A percentile compares a stretch with the other conserved stretches of the same genome.
These are phyloP conservation scores for Metschnikowia corniflorae DNA, from an alignment of 805 yeast species.

Conservation along the genomic window DNA sequence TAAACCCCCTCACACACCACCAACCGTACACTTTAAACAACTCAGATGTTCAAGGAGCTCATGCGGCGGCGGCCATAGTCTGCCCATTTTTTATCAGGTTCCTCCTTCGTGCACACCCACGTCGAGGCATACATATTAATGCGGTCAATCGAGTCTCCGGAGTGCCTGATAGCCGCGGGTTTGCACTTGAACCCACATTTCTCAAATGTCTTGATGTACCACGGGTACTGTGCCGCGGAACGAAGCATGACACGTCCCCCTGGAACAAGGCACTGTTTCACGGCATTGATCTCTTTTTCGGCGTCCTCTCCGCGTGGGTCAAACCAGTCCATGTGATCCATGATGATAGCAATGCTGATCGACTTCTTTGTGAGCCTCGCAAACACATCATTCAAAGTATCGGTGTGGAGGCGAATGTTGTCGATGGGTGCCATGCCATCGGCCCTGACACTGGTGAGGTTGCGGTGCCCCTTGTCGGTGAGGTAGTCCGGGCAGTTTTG, in stretches of 20 bases:
- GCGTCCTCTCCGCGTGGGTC: slow-evolving; percentile 64
- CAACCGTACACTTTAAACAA: too few species aligned
- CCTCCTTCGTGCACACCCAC: slow-evolving; percentile 69
- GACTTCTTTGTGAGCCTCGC: slow-evolving; percentile 59
- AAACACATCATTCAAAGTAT: slow-evolving; percentile 71
- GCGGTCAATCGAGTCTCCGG: slow-evolving; percentile 69
- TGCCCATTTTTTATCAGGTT: not conserved
- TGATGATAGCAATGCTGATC: slow-evolving; percentile 71
- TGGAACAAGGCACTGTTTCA: slow-evolving; percentile 56
- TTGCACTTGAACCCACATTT: slow-evolving; percentile 61
- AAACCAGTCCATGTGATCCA: slow-evolving; percentile 95
- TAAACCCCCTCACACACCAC: too few species aligned
- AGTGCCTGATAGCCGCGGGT: slow-evolving; percentile 63
- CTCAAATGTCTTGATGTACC: slow-evolving; percentile 74
- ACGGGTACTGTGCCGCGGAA: slow-evolving; percentile 69
- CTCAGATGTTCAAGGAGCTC: slow-evolving; percentile 38
- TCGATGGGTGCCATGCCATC: slow-evolving; percentile 51
- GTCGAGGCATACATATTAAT: slow-evolving; percentile 88
- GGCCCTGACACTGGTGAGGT: slow-evolving; percentile 35
- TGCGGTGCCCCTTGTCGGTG: slow-evolving; percentile 53
- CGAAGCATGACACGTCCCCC: slow-evolving; percentile 76
- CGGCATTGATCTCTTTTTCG: slow-evolving; percentile 59
- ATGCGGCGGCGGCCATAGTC: slow-evolving; percentile 37
- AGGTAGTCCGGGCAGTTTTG: slow-evolving; percentile 75
- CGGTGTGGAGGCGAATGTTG: slow-evolving; percentile 74